Evolutionary conservation across 495 filamentous ascomycete species (phyloP).

Genomic region (Aspergillus mulundensis): DNA sequence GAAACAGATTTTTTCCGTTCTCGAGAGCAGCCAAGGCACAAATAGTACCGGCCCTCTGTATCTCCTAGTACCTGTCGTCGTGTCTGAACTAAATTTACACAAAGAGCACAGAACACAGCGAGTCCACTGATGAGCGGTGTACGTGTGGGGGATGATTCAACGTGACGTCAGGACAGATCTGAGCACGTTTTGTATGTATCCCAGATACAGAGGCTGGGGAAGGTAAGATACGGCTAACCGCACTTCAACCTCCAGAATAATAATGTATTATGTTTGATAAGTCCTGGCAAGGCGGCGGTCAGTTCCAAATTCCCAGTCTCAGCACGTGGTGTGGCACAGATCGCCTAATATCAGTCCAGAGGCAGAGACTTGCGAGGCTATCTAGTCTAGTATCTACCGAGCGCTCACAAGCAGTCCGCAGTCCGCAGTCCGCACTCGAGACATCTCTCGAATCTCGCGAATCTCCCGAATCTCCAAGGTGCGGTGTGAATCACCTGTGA

Average conservation of each 20-base stretch:
- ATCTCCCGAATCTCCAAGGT: too few relatives aligned
- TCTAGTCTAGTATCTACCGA: neutral
- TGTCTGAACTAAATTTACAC: neutral
- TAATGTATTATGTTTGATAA: too few relatives aligned
- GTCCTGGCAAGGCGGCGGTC: conserved; percentile 25
- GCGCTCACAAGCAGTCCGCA: neutral
- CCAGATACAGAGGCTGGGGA: neutral
- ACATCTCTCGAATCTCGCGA: too few relatives aligned
- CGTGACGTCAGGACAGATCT: conserved; percentile 2
- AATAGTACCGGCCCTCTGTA: too few relatives aligned
- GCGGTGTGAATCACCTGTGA: too few relatives aligned
- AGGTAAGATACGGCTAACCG: neutral
- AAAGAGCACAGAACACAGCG: neutral
- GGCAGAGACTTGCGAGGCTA: neutral
- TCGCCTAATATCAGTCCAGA: conserved; percentile 10
- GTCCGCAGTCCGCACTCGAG: too few relatives aligned
- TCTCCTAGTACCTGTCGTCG: neutral
- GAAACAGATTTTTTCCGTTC: neutral
- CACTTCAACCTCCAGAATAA: too few relatives aligned
- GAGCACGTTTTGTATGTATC: neutral
- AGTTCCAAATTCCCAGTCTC: conserved; percentile 32
- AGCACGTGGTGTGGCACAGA: conserved; percentile 33
- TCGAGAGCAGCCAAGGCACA: too few relatives aligned
- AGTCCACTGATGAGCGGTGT: neutral
- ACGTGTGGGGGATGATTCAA: neutral